phyloP scores from a whole-genome alignment of 2,329 filamentous ascomycete species.

The Fusarium sororula region DNA sequence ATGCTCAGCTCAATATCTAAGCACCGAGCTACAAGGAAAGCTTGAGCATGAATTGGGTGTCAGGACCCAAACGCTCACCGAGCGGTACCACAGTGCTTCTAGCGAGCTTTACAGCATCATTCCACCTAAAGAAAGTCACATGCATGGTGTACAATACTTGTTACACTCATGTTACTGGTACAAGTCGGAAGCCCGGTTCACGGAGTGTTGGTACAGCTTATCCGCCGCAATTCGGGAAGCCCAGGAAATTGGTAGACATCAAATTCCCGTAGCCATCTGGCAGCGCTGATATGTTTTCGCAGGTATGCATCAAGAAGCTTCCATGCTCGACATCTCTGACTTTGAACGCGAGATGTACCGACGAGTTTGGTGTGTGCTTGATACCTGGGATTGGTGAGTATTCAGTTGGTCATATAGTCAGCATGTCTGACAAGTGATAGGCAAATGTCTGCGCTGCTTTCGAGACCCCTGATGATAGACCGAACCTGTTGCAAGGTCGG shows the following conservation, averaged over 20 bases:
- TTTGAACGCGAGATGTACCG: neutral
- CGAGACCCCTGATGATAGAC: neutral
- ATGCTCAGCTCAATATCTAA: neutral
- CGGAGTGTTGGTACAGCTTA: neutral
- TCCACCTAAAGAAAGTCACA: neutral
- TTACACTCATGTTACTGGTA: neutral
- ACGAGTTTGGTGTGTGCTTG: neutral
- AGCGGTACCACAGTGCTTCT: neutral
- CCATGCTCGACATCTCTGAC: neutral
- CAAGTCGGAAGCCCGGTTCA: neutral
- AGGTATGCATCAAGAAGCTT: neutral
- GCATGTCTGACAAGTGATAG: neutral
- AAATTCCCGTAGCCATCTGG: rapidly evolving
- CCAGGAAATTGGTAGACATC: neutral
- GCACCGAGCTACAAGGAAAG: neutral
- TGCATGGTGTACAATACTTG: neutral
- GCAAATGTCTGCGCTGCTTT: neutral
- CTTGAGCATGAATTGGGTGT: neutral
- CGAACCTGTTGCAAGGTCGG: neutral
- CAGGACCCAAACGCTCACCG: neutral
- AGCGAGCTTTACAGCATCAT: neutral
- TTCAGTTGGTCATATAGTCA: neutral
- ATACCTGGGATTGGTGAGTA: neutral
- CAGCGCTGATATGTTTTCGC: neutral
- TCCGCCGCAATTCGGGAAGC: neutral